Evolutionary conservation across 306 rosid genomes (phyloP).

Genomic region (Quercus dentata): DNA sequence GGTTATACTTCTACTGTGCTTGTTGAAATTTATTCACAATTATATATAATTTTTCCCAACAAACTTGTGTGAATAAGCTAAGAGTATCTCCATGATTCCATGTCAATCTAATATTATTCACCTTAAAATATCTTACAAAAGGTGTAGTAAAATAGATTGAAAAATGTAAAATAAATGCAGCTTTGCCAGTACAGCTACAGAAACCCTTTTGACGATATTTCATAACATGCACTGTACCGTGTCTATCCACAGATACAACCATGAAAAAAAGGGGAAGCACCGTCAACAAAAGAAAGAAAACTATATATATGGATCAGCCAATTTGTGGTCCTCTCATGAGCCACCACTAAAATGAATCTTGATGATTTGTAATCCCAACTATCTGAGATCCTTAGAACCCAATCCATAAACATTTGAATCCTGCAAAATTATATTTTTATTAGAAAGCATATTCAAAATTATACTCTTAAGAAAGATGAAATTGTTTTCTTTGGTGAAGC

Average conservation of each 20-base stretch:
- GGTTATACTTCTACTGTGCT: fast-evolving
- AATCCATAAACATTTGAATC: constrained; percentile 12
- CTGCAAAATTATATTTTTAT: constrained; percentile 24
- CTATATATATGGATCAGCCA: constrained; percentile 21
- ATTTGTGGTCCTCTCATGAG: constrained; percentile 5
- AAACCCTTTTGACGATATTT: constrained; percentile 34
- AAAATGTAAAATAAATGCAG: constrained; percentile 33
- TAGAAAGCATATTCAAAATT: neutral
- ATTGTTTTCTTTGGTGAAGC: neutral
- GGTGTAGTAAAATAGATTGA: constrained; percentile 30
- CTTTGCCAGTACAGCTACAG: constrained; percentile 26
- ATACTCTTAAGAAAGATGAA: neutral
- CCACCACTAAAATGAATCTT: neutral
- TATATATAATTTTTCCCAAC: no score
- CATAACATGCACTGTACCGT: constrained; percentile 62
- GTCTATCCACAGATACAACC: constrained; percentile 47
- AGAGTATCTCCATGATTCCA: neutral
- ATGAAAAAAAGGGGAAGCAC: constrained; percentile 62
- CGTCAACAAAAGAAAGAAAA: constrained; percentile 37
- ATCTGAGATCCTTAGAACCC: constrained; percentile 24
- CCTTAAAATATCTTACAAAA: constrained; percentile 46
- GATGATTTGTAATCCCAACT: neutral
- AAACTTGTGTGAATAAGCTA: neutral
- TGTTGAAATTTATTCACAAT: no score
- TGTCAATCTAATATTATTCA: constrained; percentile 37